Conservation (phyloP, 106 monocot species). For the Iris macrosiphon region DNA sequence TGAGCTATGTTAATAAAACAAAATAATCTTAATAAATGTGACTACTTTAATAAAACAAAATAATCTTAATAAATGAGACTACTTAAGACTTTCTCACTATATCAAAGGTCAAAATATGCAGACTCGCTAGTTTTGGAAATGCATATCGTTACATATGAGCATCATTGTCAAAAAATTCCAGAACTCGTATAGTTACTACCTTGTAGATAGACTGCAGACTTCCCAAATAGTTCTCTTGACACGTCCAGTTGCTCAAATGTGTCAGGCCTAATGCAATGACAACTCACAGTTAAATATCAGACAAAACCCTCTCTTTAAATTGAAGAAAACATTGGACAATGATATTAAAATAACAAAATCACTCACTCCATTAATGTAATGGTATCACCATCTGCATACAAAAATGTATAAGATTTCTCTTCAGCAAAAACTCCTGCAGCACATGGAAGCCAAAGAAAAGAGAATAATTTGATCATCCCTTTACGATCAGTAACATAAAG, state of each 20-base stretch:
- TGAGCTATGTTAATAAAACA: no score
- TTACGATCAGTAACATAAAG: no score
- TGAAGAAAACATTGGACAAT: background rate
- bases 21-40: no score
- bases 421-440: constrained; percentile 86
- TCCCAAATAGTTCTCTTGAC: constrained; percentile 79
- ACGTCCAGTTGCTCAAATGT: constrained; percentile 96
- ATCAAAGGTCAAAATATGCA: no score
- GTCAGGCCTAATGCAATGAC: constrained; percentile 41
- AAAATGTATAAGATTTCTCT: constrained; percentile 77
- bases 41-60: no score
- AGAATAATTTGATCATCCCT: background rate
- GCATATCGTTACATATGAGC: background rate
- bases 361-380: constrained; percentile 92
- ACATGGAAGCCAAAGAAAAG: constrained; percentile 2
- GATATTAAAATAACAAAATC: background rate
- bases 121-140: no score
- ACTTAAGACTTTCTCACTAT: no score
- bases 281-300: constrained; percentile 1
- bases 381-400: constrained; percentile 72
- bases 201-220: constrained; percentile 75
- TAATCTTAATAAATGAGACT: no score
- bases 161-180: no score
- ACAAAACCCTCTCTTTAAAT: background rate
- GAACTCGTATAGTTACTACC: constrained; percentile 26